Base-by-base conservation (phyloP, 2,329 filamentous ascomycete species). In the Neonectria neomacrospora region DNA sequence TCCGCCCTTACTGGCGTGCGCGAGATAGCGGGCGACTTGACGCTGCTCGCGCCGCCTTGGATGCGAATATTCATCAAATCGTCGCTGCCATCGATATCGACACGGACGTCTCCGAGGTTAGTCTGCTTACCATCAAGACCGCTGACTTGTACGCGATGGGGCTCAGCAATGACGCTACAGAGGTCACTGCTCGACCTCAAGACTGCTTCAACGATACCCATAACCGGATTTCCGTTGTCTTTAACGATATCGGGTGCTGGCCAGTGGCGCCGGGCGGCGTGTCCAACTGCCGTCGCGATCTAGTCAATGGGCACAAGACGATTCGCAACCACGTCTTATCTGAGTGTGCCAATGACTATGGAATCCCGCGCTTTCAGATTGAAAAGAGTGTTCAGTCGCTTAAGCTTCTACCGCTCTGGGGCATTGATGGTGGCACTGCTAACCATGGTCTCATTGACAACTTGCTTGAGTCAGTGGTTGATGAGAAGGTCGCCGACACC, bases 171-270 rank as follows among this genome's bases (percentile, higher is more conserved):
- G 67, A 69, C 14, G 65, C 67, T n/a, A 68, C 59, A 16, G 57
- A 67, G 1, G 47, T 69, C 3, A 69, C 67, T 2, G 41, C 67
- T 1, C 67, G 62, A 4, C 67, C 67, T 5, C 57, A 69, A 22
- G 62, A 64, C 23, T 69, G 67, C 10, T 69, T 64, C 53, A 62
- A 41, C 5, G 65, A 69, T 30, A 69, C 65, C 1, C 28, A 62
- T 9, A 47, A 58, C 9, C 63, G 67, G 2, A 61, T 69, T 28
- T 68, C 65, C 2, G 59, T 69, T 1, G 61, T 69, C 0, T 69
- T 69, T n/a, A 69, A 69, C 34, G 67, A 69, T 11, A 66, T 69
- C 7, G 67, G 67, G 4, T 69, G 67, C 16, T 69, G 67, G 67
- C 67, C 67, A 2, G 62, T 69, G 7, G 62, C 67, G 2, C 67